These are phyloP conservation scores for Saccharomyces mikatae DNA, from an alignment of 805 yeast species.

Conservation along the genomic window DNA sequence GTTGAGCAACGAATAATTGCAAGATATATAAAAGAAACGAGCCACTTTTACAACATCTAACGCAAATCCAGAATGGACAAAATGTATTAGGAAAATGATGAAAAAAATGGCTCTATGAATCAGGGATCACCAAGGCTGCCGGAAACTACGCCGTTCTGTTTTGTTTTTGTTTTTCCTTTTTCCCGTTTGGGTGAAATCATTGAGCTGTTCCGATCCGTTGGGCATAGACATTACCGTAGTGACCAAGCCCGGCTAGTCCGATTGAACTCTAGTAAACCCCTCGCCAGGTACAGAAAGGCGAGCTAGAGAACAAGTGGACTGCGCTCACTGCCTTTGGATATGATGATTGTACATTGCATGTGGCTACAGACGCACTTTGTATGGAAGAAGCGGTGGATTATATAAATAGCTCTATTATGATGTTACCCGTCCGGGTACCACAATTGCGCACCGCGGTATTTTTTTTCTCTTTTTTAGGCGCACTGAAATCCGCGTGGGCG, in stretches of 20 bases:
- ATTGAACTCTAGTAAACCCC: background rate
- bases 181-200: background rate
- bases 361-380: background rate
- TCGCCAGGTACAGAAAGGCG: background rate
- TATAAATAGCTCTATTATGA: background rate
- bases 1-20: background rate
- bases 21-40: background rate
- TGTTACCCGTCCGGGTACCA: background rate
- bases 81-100: background rate
- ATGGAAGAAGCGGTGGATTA: background rate
- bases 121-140: background rate
- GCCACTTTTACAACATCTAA: background rate
- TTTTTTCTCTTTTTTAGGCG: background rate
- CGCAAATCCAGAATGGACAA: background rate
- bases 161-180: background rate
- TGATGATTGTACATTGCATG: background rate
- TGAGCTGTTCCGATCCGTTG: background rate
- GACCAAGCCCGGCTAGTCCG: background rate
- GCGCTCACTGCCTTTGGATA: background rate
- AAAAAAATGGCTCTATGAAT: background rate
- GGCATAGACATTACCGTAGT: background rate
- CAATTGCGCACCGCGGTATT: background rate
- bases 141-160: background rate
- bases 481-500: background rate
- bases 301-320: background rate